Evolutionary conservation across 177 flowering plant genomes (phyloP), one percentile per base, ranked within the genome.

Genomic region (Telopea speciosissima): DNA sequence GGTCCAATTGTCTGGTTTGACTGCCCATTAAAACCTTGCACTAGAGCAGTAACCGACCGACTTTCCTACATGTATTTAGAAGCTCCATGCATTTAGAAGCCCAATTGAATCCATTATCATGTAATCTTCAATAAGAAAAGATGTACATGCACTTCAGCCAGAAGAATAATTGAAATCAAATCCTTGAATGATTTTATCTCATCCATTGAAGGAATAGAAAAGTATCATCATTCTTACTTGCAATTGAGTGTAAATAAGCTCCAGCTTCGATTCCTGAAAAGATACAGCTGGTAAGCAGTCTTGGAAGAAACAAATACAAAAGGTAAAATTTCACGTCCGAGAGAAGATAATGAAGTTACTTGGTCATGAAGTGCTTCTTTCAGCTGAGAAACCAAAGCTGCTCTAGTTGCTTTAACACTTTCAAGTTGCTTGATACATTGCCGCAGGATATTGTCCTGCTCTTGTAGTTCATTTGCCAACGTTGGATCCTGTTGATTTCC

Each of bases 331-430:
- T 36, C 64, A 56, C 49, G 25, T 36, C 33, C 8, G 1, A 44
- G 23, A 40, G 28, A 31, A 62, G n/a, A 70, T 54, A 52, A 40
- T 25, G 13, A 63, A 24, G 58, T 40, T 82, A 92, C 98, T 77
- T 92, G 91, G 22, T 92, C 95, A 26, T 83, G 86, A 76, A 92
- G 84, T 73, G 94, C 94, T 74, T 88, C 94, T 80, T 77, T 86
- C 49, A 92, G 89, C 78, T 78, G 87, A 59, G 80, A 78, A 76
- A 86, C 76, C 81, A 92, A 75, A 11, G 80, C 69, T 73, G 73
- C 76, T 81, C 97, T 85, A 23, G 80, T 74, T 52, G 85, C 82
- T 72, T 88, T 90, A 73, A 75, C 79, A 76, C 68, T 81, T 83
- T 83, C 85, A 70, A 92, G 87, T 76, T 88, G 86, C 70, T 68